These are phyloP conservation scores for Gloeostereum incarnatum DNA, from an alignment of 768 basidiomycete genomes.

Conservation along the genomic window DNA sequence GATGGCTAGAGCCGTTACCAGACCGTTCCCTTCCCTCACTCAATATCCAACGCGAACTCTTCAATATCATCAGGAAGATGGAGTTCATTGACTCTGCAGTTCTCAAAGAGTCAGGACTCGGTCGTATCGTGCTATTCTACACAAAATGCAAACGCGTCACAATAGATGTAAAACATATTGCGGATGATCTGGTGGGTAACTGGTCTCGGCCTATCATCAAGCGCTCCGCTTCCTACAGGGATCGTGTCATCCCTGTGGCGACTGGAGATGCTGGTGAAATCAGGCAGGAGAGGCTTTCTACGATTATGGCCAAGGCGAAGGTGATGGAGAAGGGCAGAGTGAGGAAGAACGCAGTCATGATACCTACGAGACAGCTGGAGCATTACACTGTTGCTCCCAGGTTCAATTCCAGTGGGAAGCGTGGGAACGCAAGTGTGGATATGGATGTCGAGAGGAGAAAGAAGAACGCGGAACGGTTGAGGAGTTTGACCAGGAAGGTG, in stretches of 20 bases:
- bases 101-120: constrained; percentile 86
- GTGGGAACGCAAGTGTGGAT: constrained; percentile 53
- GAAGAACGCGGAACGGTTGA: constrained; percentile 67
- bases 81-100: constrained; percentile 85
- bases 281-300: constrained; percentile 49
- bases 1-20: constrained; percentile 92
- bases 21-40: constrained; percentile 90
- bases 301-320: constrained; percentile 59
- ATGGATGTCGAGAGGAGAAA: constrained; percentile 65
- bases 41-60: constrained; percentile 91
- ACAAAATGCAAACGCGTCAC: constrained; percentile 90
- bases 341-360: constrained; percentile 74
- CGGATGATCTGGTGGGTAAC: constrained; percentile 71
- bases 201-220: constrained; percentile 94
- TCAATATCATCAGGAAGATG: constrained; percentile 78
- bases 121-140: constrained; percentile 89
- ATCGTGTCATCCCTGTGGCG: constrained; percentile 57
- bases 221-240: constrained; percentile 73
- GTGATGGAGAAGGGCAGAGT: constrained; percentile 61
- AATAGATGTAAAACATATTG: constrained; percentile 70
- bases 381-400: constrained; percentile 77
- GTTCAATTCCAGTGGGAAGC: constrained; percentile 39
- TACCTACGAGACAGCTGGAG: constrained; percentile 68
- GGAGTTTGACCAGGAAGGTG: constrained; percentile 48
- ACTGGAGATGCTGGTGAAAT: constrained; percentile 23